Evolutionary conservation across 345 rosid genomes (phyloP).

Genomic region (Anacardium occidentale): DNA sequence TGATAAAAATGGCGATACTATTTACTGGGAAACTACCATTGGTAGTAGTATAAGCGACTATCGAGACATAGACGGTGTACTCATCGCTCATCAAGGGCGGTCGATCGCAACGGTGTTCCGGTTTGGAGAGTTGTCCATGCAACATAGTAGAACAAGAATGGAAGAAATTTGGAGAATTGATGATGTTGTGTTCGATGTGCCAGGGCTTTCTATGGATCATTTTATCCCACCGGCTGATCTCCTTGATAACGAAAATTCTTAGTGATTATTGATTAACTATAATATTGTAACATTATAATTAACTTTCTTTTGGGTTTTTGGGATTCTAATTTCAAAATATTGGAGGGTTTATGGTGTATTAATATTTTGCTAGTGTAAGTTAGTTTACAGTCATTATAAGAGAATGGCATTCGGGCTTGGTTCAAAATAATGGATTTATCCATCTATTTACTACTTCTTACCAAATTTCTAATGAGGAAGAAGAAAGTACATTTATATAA

Average conservation of each 20-base stretch:
- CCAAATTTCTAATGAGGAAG: too few species aligned
- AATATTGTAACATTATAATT: constrained; percentile 1
- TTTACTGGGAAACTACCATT: constrained; percentile 93
- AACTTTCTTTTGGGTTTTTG: neutral
- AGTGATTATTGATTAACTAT: constrained; percentile 13
- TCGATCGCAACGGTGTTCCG: constrained; percentile 87
- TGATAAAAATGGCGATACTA: constrained; percentile 38
- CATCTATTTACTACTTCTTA: too few species aligned
- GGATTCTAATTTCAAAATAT: constrained; percentile 4
- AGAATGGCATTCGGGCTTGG: neutral
- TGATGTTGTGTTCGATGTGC: constrained; percentile 89
- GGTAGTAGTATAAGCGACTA: constrained; percentile 88
- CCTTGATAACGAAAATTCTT: constrained; percentile 35
- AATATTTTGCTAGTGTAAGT: constrained; percentile 7
- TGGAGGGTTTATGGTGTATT: constrained; percentile 20
- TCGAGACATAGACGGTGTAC: constrained; percentile 76
- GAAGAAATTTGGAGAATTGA: constrained; percentile 91
- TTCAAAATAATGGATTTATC: too few species aligned
- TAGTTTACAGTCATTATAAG: constrained; percentile 9
- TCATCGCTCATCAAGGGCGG: constrained; percentile 79
- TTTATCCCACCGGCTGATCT: constrained; percentile 96
- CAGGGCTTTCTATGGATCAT: constrained; percentile 76
- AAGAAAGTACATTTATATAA: too few species aligned
- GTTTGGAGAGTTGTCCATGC: constrained; percentile 69
- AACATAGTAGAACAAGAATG: constrained; percentile 80